These are phyloP conservation scores for Neofusicoccum umdonicola DNA, from an alignment of 2,329 filamentous ascomycete species.

Conservation along the genomic window DNA sequence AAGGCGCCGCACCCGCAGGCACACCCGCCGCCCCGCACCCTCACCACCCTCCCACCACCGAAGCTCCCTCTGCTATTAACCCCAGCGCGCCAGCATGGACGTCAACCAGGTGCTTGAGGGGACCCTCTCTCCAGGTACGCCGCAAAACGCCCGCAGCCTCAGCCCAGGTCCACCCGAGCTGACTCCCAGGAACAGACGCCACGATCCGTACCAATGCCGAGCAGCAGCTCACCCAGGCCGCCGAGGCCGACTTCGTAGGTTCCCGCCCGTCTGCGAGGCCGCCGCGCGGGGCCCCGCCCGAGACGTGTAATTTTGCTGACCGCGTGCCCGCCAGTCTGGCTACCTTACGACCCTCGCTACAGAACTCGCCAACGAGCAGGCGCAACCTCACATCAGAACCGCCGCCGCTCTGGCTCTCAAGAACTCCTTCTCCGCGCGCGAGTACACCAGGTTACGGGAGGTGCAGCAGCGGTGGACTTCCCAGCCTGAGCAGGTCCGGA, in stretches of 20 bases:
- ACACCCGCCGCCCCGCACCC: not conserved
- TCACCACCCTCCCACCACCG: not conserved
- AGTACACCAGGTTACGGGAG: constrained; percentile 80
- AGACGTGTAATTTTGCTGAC: constrained; percentile 15
- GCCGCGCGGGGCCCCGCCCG: constrained; percentile 20
- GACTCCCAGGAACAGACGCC: constrained; percentile 65
- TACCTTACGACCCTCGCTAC: constrained; percentile 91
- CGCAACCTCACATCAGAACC: constrained; percentile 79
- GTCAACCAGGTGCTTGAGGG: constrained; percentile 97
- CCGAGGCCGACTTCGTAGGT: constrained; percentile 92
- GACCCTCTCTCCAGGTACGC: constrained; percentile 86
- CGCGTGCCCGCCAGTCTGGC: constrained; percentile 62
- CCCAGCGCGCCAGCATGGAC: constrained; percentile 68
- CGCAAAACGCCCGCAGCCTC: not conserved
- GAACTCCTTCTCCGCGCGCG: constrained; percentile 95
- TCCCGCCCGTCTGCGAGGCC: constrained; percentile 32
- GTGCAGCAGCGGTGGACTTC: constrained; percentile 92
- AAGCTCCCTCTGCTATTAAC: constrained; percentile 6
- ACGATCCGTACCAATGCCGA: constrained; percentile 86
- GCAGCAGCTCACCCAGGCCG: constrained; percentile 87
- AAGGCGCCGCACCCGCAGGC: not conserved
- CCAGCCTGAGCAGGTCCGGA: constrained; percentile 80
- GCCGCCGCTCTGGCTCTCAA: constrained; percentile 96
- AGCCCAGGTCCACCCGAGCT: constrained; percentile 28
- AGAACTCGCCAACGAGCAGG: constrained; percentile 88